phyloP scores from a whole-genome alignment of 495 filamentous ascomycete genomes.

The Cudoniella acicularis region DNA sequence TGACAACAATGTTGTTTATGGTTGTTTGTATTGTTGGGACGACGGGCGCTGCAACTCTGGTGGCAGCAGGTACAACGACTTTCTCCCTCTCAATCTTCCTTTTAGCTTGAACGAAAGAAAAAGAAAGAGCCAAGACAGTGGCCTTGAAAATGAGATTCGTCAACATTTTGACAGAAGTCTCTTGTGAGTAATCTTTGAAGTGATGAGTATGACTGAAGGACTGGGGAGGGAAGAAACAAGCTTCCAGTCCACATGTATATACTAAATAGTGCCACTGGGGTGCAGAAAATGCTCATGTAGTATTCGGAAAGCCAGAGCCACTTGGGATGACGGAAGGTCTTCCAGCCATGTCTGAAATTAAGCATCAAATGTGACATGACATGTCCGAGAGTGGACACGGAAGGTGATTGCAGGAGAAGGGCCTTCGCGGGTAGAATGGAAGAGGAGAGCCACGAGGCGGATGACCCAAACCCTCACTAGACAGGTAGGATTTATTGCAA shows the following conservation, averaged over 20 bases:
- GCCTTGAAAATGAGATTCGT: neutral
- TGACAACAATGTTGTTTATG: neutral
- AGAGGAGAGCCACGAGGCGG: neutral
- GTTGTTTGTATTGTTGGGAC: neutral
- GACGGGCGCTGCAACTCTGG: neutral
- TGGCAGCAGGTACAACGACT: neutral
- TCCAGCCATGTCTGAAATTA: neutral
- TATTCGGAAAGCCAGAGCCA: neutral
- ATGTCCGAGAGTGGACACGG: neutral
- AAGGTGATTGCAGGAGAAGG: neutral
- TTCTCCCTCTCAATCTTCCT: neutral
- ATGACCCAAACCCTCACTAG: neutral
- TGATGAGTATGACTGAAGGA: neutral
- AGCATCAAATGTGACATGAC: neutral
- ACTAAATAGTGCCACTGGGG: neutral
- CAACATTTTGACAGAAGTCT: neutral
- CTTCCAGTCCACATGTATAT: neutral
- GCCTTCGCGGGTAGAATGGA: neutral
- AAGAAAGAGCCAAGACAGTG: neutral
- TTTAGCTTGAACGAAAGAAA: neutral
- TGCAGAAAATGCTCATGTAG: neutral
- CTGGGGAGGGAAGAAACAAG: neutral
- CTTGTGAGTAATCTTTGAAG: neutral
- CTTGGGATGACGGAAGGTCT: neutral
- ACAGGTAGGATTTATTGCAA: neutral